Conservation (phyloP, 2,329 filamentous ascomycete species). For the Xylaria sp. region DNA sequence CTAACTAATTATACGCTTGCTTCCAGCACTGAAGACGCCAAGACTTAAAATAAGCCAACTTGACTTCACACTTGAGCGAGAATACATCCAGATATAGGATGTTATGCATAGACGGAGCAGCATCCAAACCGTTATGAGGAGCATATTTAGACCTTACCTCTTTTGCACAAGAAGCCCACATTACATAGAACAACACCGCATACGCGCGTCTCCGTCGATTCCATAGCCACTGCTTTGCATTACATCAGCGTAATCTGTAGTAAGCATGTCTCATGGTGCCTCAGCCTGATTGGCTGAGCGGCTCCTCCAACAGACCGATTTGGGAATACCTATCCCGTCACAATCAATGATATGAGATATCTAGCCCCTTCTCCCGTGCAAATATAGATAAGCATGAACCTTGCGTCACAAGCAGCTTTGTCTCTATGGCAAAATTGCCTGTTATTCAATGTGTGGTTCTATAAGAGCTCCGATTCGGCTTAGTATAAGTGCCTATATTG, state of each 20-base stretch:
- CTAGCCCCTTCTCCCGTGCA: slow-evolving; percentile 19
- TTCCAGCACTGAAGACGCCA: background rate
- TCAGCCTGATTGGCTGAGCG: slow-evolving; percentile 18
- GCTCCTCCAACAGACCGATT: slow-evolving; percentile 20
- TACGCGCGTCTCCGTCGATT: background rate
- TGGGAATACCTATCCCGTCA: slow-evolving; percentile 23
- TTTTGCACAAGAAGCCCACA: background rate
- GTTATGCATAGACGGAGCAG: slow-evolving; percentile 22
- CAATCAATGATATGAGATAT: slow-evolving; percentile 10
- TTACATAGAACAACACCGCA: background rate
- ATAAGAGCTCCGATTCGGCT: slow-evolving; percentile 25
- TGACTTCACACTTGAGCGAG: slow-evolving; percentile 9
- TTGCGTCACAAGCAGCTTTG: slow-evolving; percentile 5
- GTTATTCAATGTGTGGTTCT: background rate
- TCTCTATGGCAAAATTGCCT: background rate
- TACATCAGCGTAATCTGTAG: background rate
- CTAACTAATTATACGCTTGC: slow-evolving; percentile 16
- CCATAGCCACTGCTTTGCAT: background rate
- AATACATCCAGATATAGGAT: slow-evolving; percentile 6
- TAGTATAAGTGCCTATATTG: slow-evolving; percentile 23
- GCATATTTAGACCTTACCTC: slow-evolving; percentile 12
- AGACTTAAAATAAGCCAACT: slow-evolving; percentile 12
- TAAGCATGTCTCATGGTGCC: background rate
- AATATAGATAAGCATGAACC: slow-evolving; percentile 30
- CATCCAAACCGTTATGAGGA: slow-evolving; percentile 18